phyloP scores from a whole-genome alignment of 2,329 filamentous ascomycete species.

The Neopestalotiopsis sp. region DNA sequence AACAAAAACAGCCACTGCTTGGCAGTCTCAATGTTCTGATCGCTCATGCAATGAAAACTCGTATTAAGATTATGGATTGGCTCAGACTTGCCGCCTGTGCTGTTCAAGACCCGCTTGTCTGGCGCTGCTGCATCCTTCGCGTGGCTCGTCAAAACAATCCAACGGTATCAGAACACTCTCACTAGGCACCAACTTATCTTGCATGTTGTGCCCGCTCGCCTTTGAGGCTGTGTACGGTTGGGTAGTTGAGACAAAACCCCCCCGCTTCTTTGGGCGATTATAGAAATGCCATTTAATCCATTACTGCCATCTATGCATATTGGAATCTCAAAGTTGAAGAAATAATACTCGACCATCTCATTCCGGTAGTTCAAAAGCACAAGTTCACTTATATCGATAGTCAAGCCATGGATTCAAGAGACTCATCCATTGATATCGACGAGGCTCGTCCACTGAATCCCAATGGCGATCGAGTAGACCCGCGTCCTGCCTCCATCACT shows the following conservation, averaged over 20 bases:
- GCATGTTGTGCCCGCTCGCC: background rate
- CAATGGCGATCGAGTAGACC: background rate
- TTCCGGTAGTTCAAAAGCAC: background rate
- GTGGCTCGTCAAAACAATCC: background rate
- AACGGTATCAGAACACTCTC: background rate
- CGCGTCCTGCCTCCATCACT: background rate
- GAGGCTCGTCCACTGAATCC: constrained; percentile 17
- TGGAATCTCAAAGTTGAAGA: background rate
- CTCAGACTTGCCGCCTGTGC: background rate
- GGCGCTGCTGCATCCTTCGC: background rate
- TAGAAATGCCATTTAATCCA: background rate
- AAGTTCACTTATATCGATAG: background rate
- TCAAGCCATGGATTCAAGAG: constrained; percentile 8
- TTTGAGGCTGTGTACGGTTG: background rate
- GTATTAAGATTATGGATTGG: background rate
- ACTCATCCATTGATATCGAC: constrained; percentile 12
- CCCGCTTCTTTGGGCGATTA: background rate
- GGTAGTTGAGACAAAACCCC: background rate
- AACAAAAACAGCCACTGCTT: background rate
- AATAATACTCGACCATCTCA: background rate
- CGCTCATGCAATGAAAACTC: background rate
- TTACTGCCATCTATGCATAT: too few species aligned
- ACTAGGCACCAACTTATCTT: background rate
- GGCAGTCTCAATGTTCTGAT: background rate
- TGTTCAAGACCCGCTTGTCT: background rate